Conservation (phyloP, 2,329 filamentous ascomycete genomes). For the Diaporthe citrichinensis region DNA sequence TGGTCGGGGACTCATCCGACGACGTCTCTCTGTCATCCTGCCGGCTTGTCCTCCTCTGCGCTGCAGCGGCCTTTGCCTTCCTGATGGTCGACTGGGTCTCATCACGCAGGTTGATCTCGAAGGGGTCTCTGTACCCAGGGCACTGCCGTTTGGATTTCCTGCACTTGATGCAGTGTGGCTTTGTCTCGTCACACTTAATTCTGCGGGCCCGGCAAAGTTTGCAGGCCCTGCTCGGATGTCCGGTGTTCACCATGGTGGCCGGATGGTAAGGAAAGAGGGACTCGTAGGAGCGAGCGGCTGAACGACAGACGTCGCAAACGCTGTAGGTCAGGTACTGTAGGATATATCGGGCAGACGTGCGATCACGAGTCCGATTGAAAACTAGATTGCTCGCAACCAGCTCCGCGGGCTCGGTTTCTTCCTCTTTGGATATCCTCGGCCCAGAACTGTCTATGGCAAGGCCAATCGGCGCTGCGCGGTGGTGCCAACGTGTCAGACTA, state of each 20-base stretch:
- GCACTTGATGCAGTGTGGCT: constrained; percentile 46
- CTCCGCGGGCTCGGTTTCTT: not conserved
- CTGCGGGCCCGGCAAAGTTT: constrained; percentile 46
- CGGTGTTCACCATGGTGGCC: constrained; percentile 46
- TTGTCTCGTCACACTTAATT: constrained; percentile 47
- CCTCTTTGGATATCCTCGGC: constrained; percentile 4
- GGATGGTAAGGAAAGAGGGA: not conserved
- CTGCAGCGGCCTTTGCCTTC: constrained; percentile 40
- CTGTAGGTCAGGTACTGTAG: constrained; percentile 16
- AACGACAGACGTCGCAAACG: constrained; percentile 9
- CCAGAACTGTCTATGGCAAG: not conserved
- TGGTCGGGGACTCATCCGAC: constrained; percentile 25
- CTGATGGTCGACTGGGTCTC: constrained; percentile 46
- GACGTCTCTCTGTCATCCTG: constrained; percentile 1
- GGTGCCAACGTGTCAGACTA: constrained; percentile 25
- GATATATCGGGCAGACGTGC: constrained; percentile 24
- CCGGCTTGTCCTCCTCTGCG: constrained; percentile 29
- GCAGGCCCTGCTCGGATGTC: constrained; percentile 47
- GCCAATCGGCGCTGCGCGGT: not conserved
- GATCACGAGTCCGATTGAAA: constrained; percentile 3
- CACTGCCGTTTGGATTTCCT: constrained; percentile 46
- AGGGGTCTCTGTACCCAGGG: constrained; percentile 46
- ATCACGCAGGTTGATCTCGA: constrained; percentile 47
- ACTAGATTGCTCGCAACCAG: constrained; percentile 9
- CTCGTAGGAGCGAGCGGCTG: not conserved